Evolutionary conservation across 176 grass and related monocot species (phyloP).

Genomic region (Aegilops sharonensis): DNA sequence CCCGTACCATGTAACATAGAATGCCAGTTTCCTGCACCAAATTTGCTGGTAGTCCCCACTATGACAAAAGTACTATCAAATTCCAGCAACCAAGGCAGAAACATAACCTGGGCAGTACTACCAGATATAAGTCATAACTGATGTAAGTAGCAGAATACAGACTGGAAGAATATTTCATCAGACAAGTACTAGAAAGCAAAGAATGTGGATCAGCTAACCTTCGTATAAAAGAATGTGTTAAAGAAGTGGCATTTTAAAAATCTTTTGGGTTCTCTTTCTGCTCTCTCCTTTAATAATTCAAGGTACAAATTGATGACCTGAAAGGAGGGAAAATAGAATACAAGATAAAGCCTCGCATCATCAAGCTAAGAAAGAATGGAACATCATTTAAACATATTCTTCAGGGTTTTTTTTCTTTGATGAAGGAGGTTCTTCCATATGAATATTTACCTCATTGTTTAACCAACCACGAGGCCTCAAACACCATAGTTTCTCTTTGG

Average conservation of each 20-base stretch:
- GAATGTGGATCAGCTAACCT: slow-evolving; percentile 39
- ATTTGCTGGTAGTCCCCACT: neutral
- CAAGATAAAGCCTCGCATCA: neutral
- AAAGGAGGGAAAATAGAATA: slow-evolving; percentile 10
- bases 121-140: neutral
- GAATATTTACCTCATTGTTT: slow-evolving; percentile 70
- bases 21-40: neutral
- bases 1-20: neutral
- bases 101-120: neutral
- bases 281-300: slow-evolving; percentile 81
- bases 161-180: neutral
- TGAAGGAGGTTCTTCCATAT: neutral
- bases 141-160: neutral
- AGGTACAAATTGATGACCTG: slow-evolving; percentile 88
- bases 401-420: slow-evolving; percentile 6
- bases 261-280: slow-evolving; percentile 51
- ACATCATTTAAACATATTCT: slow-evolving; percentile 14
- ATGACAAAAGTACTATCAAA: neutral
- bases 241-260: slow-evolving; percentile 92
- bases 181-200: neutral
- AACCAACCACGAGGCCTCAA: slow-evolving; percentile 68
- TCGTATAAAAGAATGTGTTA: slow-evolving; percentile 87
- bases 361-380: neutral
- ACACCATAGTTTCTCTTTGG: slow-evolving; percentile 53
- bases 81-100: neutral